phyloP scores from a whole-genome alignment of 169 alveolate species.

The Cryptosporidium ubiquitum region DNA sequence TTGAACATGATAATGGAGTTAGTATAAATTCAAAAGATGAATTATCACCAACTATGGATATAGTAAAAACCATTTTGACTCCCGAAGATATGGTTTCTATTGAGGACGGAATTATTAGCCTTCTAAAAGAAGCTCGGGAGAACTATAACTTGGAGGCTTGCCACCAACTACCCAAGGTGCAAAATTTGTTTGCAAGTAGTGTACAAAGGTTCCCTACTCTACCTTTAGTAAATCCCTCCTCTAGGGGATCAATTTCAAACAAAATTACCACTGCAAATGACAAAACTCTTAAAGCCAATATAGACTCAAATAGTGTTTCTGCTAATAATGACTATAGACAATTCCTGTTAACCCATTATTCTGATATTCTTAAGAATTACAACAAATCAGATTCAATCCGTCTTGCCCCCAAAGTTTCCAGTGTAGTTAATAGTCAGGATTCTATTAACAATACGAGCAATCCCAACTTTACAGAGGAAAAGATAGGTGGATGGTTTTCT shows the following conservation, averaged over 20 bases:
- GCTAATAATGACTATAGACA: not conserved
- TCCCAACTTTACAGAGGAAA: not conserved
- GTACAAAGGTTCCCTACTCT: constrained; percentile 18
- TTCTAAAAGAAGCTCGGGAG: not conserved
- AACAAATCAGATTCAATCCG: not conserved
- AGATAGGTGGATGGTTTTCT: not conserved
- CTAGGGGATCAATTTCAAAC: constrained; percentile 27
- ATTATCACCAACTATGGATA: not conserved
- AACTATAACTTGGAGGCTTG: not conserved
- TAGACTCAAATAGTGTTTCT: constrained; percentile 2
- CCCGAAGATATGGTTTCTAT: not conserved
- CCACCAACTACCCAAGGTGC: not conserved
- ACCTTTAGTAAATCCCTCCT: constrained; percentile 8
- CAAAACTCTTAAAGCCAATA: constrained; percentile 16
- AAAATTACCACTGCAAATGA: constrained; percentile 32
- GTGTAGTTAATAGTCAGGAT: not conserved
- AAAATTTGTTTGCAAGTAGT: not conserved
- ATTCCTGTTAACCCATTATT: constrained; percentile 14
- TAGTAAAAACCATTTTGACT: not conserved
- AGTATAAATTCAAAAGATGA: not conserved
- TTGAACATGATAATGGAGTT: not conserved
- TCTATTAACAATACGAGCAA: not conserved
- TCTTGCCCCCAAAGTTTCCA: not conserved
- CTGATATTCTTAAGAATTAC: not conserved
- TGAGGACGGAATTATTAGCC: not conserved